Conservation (phyloP, 192 early-diverging fungal species). For the Coemansia sp. region DNA sequence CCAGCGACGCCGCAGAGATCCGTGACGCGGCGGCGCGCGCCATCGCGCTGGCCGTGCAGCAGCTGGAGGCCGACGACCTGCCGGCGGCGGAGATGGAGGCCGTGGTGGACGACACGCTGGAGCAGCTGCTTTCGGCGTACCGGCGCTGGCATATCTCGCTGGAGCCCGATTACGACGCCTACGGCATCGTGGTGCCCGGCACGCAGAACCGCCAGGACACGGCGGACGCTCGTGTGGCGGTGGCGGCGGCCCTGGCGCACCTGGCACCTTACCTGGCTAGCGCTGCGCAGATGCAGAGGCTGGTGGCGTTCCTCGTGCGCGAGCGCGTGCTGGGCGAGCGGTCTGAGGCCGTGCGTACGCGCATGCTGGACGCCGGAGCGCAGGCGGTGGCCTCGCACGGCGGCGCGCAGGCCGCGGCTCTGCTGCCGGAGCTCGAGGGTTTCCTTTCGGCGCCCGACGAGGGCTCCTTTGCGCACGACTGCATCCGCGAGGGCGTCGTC, state of each 20-base stretch:
- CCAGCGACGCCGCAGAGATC: conserved; percentile 21
- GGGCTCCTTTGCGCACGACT: conserved; percentile 75
- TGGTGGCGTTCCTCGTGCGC: conserved; percentile 81
- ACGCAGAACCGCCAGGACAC: conserved; percentile 80
- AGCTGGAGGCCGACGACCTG: neutral
- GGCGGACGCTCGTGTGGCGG: conserved; percentile 75
- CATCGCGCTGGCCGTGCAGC: conserved; percentile 17
- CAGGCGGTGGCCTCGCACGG: conserved; percentile 73
- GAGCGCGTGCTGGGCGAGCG: conserved; percentile 84
- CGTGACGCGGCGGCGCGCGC: conserved; percentile 27
- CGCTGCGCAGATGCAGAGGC: conserved; percentile 51
- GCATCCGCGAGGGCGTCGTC: conserved; percentile 87
- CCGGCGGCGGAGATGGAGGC: neutral
- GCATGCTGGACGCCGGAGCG: conserved; percentile 86
- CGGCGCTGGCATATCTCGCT: conserved; percentile 59
- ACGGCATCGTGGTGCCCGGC: conserved; percentile 82
- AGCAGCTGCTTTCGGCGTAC: conserved; percentile 27
- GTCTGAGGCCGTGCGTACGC: conserved; percentile 68
- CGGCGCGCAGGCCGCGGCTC: conserved; percentile 57
- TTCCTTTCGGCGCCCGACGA: conserved; percentile 72
- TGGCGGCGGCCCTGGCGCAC: conserved; percentile 70
- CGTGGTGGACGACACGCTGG: conserved; percentile 14
- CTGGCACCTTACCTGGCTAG: conserved; percentile 61
- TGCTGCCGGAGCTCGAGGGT: conserved; percentile 76
- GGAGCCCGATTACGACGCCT: conserved; percentile 86